Conservation (phyloP, 345 rosid species). For the Physaria fendleri region DNA sequence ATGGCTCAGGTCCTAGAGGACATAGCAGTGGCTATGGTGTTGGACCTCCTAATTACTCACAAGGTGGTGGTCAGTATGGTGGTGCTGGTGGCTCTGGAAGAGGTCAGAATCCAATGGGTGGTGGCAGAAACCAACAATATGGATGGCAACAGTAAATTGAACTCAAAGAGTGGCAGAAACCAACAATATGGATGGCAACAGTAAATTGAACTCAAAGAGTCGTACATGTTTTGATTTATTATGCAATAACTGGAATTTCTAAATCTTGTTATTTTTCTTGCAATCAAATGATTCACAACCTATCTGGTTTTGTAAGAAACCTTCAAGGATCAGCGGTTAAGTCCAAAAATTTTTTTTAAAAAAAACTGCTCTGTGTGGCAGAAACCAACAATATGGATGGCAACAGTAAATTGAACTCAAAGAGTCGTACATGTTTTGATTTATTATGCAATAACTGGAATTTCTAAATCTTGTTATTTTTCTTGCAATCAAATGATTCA, state of each 20-base stretch:
- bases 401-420: no score
- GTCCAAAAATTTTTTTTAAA: background rate
- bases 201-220: no score
- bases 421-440: no score
- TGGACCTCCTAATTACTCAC: slow-evolving; percentile 72
- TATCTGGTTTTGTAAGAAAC: background rate
- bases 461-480: slow-evolving; percentile 28
- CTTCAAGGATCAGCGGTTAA: background rate
- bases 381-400: no score
- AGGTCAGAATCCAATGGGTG: slow-evolving; percentile 80
- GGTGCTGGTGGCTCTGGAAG: slow-evolving; percentile 59
- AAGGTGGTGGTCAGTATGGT: slow-evolving; percentile 63
- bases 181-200: no score
- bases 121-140: slow-evolving; percentile 82
- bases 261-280: slow-evolving; percentile 24
- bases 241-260: slow-evolving; percentile 38
- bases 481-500: slow-evolving; percentile 8
- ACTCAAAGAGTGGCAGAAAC: no score
- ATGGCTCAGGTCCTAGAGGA: slow-evolving; percentile 68
- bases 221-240: no score
- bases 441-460: no score
- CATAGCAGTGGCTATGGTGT: slow-evolving; percentile 55
- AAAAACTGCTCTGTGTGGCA: background rate
- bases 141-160: slow-evolving; percentile 58
- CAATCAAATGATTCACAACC: slow-evolving; percentile 9